Base-by-base conservation (phyloP, 257 asterid genomes). In the Solanum corneliomulleri region DNA sequence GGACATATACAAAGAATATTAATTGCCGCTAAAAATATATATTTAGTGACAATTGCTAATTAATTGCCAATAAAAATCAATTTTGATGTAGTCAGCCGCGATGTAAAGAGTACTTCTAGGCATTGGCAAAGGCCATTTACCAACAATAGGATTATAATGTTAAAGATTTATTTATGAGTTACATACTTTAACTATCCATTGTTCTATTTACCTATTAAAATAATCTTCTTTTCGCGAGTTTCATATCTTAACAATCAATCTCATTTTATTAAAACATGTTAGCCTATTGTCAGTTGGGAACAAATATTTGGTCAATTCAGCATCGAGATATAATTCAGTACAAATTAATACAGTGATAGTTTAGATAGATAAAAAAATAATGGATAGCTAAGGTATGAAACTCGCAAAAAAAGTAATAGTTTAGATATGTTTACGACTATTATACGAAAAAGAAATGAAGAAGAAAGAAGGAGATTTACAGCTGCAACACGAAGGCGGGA, bases 401-500 rank as follows among this genome's bases (percentile, higher is more conserved):
- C 35, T 33, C 35, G n/a, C n/a, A n/a, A n/a, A n/a, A n/a, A n/a
- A n/a, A n/a, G n/a, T n/a, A n/a, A n/a, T n/a, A n/a, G n/a, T n/a
- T n/a, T n/a, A n/a, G n/a, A n/a, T n/a, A n/a, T n/a, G n/a, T n/a
- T n/a, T n/a, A n/a, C n/a, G n/a, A n/a, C n/a, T n/a, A n/a, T n/a
- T n/a, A n/a, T n/a, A n/a, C n/a, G n/a, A n/a, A n/a, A n/a, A n/a
- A n/a, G 35, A 33, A 81, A 45, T 4, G 62, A 6, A 75, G 62
- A 68, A 75, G 49, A 13, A 13, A 83, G 29, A 44, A 83, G 35
- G 35, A 33, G 27, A 88, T 93, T 95, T 20, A 94, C 94, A 86
- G 94, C 89, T 84, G 89, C 75, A 82, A 94, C 86, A 70, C 82
- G 92, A 87, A 92, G 90, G 81, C 94, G 90, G 2, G 89, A 82